These are phyloP conservation scores for Phragmites australis DNA, from an alignment of 176 grass and related monocot species.

Conservation along the genomic window DNA sequence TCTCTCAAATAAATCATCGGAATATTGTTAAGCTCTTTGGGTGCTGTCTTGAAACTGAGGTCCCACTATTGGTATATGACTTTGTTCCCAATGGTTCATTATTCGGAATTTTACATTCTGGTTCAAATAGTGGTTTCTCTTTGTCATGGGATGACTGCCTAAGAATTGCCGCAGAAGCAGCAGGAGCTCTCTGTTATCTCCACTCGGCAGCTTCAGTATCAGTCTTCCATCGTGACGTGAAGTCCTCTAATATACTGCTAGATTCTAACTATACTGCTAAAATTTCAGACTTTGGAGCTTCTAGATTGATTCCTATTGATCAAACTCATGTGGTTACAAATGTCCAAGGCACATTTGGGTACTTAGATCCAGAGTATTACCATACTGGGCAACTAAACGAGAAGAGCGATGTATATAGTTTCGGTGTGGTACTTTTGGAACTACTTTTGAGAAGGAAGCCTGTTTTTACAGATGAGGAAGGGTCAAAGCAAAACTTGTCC, in stretches of 20 bases:
- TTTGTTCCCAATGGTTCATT: constrained; percentile 36
- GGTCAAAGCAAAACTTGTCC: not conserved
- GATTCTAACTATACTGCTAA: constrained; percentile 28
- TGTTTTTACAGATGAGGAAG: not conserved
- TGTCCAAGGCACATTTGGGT: constrained; percentile 42
- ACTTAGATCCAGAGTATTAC: constrained; percentile 45
- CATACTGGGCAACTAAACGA: constrained; percentile 32
- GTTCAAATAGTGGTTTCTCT: not conserved
- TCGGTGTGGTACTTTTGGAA: constrained; percentile 41
- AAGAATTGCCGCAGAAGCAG: constrained; percentile 24
- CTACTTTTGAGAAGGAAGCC: not conserved
- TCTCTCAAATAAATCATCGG: constrained; percentile 23
- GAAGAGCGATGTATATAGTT: constrained; percentile 47
- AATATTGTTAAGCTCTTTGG: constrained; percentile 11
- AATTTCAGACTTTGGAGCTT: constrained; percentile 49
- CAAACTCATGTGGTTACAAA: constrained; percentile 33
- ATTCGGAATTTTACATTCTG: constrained; percentile 19
- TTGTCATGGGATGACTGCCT: constrained; percentile 31
- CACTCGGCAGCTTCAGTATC: constrained; percentile 29
- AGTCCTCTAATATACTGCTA: constrained; percentile 33
- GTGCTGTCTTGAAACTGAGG: constrained; percentile 5
- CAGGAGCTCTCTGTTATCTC: constrained; percentile 29
- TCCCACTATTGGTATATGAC: constrained; percentile 8
- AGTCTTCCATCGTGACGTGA: constrained; percentile 46
- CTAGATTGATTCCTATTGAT: constrained; percentile 33